Percentiles rank a stretch among this genome's conserved stretches.
phyloP scores from a whole-genome alignment of 441 rosid species.

The Euphorbia celastroides region DNA sequence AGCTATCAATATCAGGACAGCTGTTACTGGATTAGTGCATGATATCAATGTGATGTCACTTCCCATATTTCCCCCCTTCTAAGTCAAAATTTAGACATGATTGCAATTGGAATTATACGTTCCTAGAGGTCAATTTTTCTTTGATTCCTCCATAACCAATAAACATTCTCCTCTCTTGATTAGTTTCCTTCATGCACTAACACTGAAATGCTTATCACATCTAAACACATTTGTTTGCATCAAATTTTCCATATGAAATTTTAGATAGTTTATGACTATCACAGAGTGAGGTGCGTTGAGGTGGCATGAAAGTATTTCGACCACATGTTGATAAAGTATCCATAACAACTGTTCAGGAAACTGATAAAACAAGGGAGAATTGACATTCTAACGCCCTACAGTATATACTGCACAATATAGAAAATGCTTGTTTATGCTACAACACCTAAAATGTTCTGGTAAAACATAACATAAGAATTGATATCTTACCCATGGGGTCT shows the following conservation, averaged over 20 bases:
- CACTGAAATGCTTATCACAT: not conserved
- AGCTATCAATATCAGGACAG: not conserved
- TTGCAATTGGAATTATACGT: not conserved
- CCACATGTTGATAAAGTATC: not conserved
- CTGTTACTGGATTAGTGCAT: not conserved
- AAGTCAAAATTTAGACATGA: not conserved
- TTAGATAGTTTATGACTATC: not conserved
- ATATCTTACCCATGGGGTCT: slow-evolving; percentile 92
- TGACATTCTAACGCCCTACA: not conserved
- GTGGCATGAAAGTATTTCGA: not conserved
- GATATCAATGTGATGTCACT: not conserved
- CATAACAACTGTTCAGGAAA: not conserved
- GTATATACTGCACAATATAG: not conserved
- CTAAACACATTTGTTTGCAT: not conserved
- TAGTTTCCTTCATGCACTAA: not conserved
- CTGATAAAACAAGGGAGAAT: not conserved
- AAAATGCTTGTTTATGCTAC: not conserved
- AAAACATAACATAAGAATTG: not conserved
- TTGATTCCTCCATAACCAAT: too few species aligned
- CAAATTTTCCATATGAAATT: not conserved
- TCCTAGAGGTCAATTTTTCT: not conserved
- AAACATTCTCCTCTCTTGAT: not conserved
- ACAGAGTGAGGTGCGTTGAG: not conserved
- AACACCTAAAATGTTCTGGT: not conserved
- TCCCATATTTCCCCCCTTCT: not conserved